Base-by-base conservation (phyloP, 768 basidiomycete genomes). In the Mrakia gelida region DNA sequence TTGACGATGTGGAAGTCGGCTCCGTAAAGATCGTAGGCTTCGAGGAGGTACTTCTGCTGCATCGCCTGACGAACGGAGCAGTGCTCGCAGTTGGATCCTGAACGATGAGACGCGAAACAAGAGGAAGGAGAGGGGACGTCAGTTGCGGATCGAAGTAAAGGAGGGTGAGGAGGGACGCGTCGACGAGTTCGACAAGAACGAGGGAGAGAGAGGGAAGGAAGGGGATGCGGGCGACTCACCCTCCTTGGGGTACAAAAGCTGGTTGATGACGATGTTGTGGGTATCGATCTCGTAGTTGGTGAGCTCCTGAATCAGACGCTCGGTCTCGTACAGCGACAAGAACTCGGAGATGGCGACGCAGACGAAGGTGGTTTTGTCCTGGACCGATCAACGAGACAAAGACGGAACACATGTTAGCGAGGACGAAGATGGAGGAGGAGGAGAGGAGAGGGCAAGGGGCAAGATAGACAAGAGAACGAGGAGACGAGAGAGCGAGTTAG, bases 331-430 rank as follows among this genome's bases (percentile, higher is more conserved):
- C 38, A 99, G 87, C 21, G 95, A 97, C 81, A 98, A 86, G 88
- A 99, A 98, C 85, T 98, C 96, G 73, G 96, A 97, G 83, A 98
- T 98, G 87, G 94, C 94, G 73, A 98, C 96, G 82, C 97, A 98
- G 81, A 99, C 92, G 82, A 99, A 99, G 26, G 95, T 98, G 16
- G 97, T 99, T 86, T 95, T 96, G 86, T 99, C 97, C 93, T 95
- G 81, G 43, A 49, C 5, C 28, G 43, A 13, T n/a, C 32, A 3
- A 26, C 49, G 52, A 28, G 67, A 13, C 16, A 1, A 52, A 16
- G 49, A n/a, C 18, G 38, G 16, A 28, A 28, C 10, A 11, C 28
- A 28, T 9, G 61, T n/a, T 63, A 73, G 63, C 23, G 5, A 61
- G 1, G 38, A 3, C 4, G 38, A 38, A 26, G 56, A 30, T 3